These are phyloP conservation scores for Vitis hybrid DNA, from an alignment of 177 flowering plant species.

Conservation along the genomic window DNA sequence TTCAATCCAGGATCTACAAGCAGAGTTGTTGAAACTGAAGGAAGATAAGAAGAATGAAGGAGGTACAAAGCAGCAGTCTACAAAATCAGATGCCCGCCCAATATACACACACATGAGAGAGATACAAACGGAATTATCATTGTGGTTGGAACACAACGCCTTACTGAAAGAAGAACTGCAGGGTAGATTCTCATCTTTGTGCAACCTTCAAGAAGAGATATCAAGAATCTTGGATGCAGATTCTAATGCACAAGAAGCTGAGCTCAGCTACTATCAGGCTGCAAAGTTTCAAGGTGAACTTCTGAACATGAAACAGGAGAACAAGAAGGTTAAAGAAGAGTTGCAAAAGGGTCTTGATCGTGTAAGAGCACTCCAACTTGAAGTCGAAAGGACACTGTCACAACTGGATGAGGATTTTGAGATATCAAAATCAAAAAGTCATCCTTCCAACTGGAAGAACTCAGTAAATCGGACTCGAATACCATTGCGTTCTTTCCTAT, in stretches of 20 bases:
- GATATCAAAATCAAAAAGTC: conserved; percentile 23
- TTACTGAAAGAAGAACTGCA: conserved; percentile 65
- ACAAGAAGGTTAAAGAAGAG: conserved; percentile 71
- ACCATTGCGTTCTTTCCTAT: conserved; percentile 72
- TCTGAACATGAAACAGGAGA: conserved; percentile 85
- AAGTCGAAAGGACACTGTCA: conserved; percentile 46
- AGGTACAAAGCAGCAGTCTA: conserved; percentile 13
- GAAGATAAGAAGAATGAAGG: conserved; percentile 39
- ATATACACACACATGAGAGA: conserved; percentile 73
- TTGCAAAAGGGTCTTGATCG: conserved; percentile 53
- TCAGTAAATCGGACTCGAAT: conserved; percentile 32
- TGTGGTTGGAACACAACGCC: conserved; percentile 72
- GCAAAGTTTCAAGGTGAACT: conserved; percentile 88
- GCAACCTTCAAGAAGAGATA: conserved; percentile 66
- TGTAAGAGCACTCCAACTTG: conserved; percentile 46
- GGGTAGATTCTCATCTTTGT: conserved; percentile 48
- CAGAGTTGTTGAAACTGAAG: conserved; percentile 40
- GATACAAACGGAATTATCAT: conserved; percentile 58
- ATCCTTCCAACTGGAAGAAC: conserved; percentile 9
- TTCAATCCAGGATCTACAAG: conserved; percentile 54
- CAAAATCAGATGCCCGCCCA: conserved; percentile 50
- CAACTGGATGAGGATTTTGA: conserved; percentile 51
- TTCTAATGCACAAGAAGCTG: conserved; percentile 24
- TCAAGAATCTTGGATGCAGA: conserved; percentile 27
- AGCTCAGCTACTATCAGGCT: conserved; percentile 57